Percentiles rank a stretch among this genome's conserved stretches.
phyloP scores from a whole-genome alignment of 495 filamentous ascomycete genomes.

The Lophium mytilinum region DNA sequence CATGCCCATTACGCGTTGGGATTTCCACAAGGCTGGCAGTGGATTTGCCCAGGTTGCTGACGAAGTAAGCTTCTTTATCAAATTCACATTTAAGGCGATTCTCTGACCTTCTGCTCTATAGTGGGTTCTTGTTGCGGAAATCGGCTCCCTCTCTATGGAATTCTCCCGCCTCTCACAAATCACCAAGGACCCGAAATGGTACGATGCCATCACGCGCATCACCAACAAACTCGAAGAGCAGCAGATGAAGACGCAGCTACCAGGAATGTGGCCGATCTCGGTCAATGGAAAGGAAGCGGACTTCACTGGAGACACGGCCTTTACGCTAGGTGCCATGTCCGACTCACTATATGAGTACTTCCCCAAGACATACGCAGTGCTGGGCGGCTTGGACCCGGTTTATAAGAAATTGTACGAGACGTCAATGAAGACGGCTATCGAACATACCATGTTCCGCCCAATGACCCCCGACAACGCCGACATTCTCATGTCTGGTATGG shows the following conservation, averaged over 20 bases:
- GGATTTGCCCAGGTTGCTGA: slow-evolving; percentile 39
- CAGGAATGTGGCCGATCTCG: slow-evolving; percentile 36
- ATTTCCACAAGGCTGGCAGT: slow-evolving; percentile 35
- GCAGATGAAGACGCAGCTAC: slow-evolving; percentile 32
- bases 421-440: slow-evolving; percentile 30
- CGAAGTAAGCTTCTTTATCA: background rate
- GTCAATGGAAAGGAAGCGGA: slow-evolving; percentile 33
- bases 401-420: slow-evolving; percentile 28
- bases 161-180: slow-evolving; percentile 34
- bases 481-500: slow-evolving; percentile 31
- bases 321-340: slow-evolving; percentile 33
- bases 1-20: slow-evolving; percentile 46
- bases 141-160: slow-evolving; percentile 35
- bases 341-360: slow-evolving; percentile 38
- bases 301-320: slow-evolving; percentile 36
- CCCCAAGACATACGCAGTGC: slow-evolving; percentile 42
- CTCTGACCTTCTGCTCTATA: slow-evolving; percentile 5
- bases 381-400: slow-evolving; percentile 29
- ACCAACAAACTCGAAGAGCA: slow-evolving; percentile 28
- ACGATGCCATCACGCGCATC: slow-evolving; percentile 32
- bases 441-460: slow-evolving; percentile 32
- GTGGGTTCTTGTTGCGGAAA: slow-evolving; percentile 37
- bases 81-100: too few relatives aligned
- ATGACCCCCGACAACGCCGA: slow-evolving; percentile 33
- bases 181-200: slow-evolving; percentile 33